Base-by-base conservation (phyloP, 257 asterid genomes). In the Rehmannia glutinosa region DNA sequence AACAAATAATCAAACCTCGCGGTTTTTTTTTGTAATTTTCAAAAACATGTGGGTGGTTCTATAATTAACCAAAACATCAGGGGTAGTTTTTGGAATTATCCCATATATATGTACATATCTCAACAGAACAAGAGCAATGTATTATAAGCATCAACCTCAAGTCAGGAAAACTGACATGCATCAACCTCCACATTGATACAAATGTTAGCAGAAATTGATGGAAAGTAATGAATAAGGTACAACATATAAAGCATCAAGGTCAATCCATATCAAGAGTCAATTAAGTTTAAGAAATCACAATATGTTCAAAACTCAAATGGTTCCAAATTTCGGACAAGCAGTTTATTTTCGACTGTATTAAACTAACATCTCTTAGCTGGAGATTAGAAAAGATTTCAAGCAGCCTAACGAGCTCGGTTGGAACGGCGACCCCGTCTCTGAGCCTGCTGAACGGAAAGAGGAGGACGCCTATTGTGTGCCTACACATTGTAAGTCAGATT, bases 401-500 rank as follows among this genome's bases (percentile, higher is more conserved):
- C 17, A 52, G 19, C 20, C 84, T 86, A 86, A 54, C 75, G 84
- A 46, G 71, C 77, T 46, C 79, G 77, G 77, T 51, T 52, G 68
- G 72, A n/a, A 60, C 81, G 83, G 60, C 83, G 86, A 16, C 76
- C 79, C 16, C 78, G 78, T 64, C 86, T 77, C 83, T 74, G 87
- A 7, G 58, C 77, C 73, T 78, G 96, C 73, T 92, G 98, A 55
- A 66, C 84, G 0, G 95, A 80, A 70, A 83, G 95, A 32, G 90
- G 85, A 58, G 96, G 96, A 55, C 96, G 84, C 65, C 81, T 71
- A 81, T 92, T 92, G 71, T 84, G 88, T 24, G 81, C 85, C 98
- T 92, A 75, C 78, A 81, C 57, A 58, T 10, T 64, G 56, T 25
- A 69, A 38, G 70, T 20, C 20, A 70, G 66, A 63, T 41, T 39